Evolutionary conservation across 176 grass and related monocot genomes (phyloP).

Genomic region (Eragrostis curvula): DNA sequence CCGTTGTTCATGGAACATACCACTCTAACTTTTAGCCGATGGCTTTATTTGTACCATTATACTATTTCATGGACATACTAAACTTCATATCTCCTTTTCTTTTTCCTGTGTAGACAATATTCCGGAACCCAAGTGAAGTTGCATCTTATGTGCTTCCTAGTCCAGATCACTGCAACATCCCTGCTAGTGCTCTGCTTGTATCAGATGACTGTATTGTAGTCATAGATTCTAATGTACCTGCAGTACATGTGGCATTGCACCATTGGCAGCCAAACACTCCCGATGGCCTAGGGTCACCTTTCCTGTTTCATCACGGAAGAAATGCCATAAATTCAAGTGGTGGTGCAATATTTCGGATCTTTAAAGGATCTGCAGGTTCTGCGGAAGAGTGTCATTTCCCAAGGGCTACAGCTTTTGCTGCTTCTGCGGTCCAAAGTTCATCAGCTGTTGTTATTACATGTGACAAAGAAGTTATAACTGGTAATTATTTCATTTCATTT

Average conservation of each 20-base stretch:
- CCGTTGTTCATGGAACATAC: background rate
- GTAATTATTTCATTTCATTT: constrained; percentile 53
- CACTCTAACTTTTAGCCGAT: background rate
- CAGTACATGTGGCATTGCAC: constrained; percentile 86
- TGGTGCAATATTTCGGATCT: constrained; percentile 87
- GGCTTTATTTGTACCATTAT: background rate
- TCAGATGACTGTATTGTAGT: constrained; percentile 83
- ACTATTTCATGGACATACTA: constrained; percentile 23
- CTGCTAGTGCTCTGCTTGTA: constrained; percentile 83
- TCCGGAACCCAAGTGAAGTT: constrained; percentile 87
- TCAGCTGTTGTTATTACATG: constrained; percentile 76
- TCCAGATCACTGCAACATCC: constrained; percentile 82
- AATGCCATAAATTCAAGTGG: constrained; percentile 64
- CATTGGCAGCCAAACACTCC: constrained; percentile 96
- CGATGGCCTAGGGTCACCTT: constrained; percentile 79
- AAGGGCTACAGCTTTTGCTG: constrained; percentile 83
- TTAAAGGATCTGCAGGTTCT: constrained; percentile 79
- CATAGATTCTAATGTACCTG: constrained; percentile 74
- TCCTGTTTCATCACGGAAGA: constrained; percentile 87
- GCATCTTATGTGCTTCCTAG: constrained; percentile 75
- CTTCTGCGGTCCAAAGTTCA: constrained; percentile 63
- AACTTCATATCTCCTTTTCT: background rate
- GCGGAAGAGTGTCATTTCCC: constrained; percentile 79
- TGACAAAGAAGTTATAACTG: constrained; percentile 96
- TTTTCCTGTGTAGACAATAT: constrained; percentile 79